A percentile compares a stretch with the other conserved stretches of the same genome.
Evolutionary conservation across 2,329 filamentous ascomycete genomes (phyloP).

Genomic region (Neofusicoccum kwambonambiense): DNA sequence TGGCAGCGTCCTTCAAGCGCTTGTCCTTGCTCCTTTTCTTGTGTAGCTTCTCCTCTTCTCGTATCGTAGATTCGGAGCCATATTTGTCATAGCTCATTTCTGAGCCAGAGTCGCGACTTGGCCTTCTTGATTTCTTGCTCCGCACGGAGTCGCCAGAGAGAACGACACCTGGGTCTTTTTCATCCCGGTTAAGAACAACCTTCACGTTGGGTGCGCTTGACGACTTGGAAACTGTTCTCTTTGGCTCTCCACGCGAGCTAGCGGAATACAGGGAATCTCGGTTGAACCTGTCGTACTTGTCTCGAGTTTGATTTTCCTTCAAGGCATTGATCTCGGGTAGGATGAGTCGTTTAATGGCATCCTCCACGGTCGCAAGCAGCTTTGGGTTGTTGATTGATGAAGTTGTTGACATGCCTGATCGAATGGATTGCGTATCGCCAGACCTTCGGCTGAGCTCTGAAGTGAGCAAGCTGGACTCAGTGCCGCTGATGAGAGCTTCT

Average conservation of each 20-base stretch:
- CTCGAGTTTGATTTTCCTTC: slow-evolving; percentile 76
- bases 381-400: slow-evolving; percentile 92
- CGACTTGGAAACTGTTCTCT: slow-evolving; percentile 58
- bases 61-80: slow-evolving; percentile 28
- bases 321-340: slow-evolving; percentile 88
- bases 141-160: slow-evolving; percentile 56
- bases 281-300: slow-evolving; percentile 65
- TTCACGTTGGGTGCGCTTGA: slow-evolving; percentile 62
- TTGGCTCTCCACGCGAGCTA: slow-evolving; percentile 45
- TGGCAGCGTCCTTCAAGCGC: slow-evolving; percentile 53
- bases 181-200: slow-evolving; percentile 58
- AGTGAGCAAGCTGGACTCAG: slow-evolving; percentile 60
- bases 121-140: slow-evolving; percentile 53
- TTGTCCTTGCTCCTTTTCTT: slow-evolving; percentile 55
- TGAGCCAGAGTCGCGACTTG: slow-evolving; percentile 51
- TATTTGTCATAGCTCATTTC: slow-evolving; percentile 37
- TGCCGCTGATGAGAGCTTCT: slow-evolving; percentile 40
- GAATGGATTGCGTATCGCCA: slow-evolving; percentile 57
- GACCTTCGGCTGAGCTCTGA: slow-evolving; percentile 58
- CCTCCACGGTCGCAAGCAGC: slow-evolving; percentile 85
- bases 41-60: slow-evolving; percentile 51
- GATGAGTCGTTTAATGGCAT: slow-evolving; percentile 85
- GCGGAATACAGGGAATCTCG: slow-evolving; percentile 60
- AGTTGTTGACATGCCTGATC: slow-evolving; percentile 51
- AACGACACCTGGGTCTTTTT: slow-evolving; percentile 58